Percentiles rank a stretch among this genome's conserved stretches.
Evolutionary conservation across 2,329 filamentous ascomycete species (phyloP).

Genomic region (Colletotrichum cuscutae): DNA sequence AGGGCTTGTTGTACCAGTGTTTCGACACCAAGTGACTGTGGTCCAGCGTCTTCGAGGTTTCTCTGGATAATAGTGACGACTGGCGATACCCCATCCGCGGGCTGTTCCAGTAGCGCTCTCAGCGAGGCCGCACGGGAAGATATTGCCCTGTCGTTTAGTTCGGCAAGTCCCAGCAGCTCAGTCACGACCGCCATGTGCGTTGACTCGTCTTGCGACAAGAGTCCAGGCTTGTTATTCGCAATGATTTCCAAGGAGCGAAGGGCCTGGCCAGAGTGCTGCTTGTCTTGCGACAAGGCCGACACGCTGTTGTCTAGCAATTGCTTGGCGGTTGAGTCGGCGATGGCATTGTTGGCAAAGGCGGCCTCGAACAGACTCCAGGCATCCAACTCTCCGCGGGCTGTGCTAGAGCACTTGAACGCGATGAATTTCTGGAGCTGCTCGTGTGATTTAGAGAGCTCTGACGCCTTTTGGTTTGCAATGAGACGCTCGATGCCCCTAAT

Average conservation of each 20-base stretch:
- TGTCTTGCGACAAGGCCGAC: slow-evolving; percentile 42
- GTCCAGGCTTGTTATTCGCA: slow-evolving; percentile 53
- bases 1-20: slow-evolving; percentile 63
- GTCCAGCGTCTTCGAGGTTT: slow-evolving; percentile 61
- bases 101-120: slow-evolving; percentile 57
- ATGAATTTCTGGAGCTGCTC: slow-evolving; percentile 60
- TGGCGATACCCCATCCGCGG: slow-evolving; percentile 53
- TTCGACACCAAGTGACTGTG: slow-evolving; percentile 62
- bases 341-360: slow-evolving; percentile 53
- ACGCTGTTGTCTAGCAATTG: slow-evolving; percentile 49
- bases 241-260: slow-evolving; percentile 61
- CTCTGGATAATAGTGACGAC: slow-evolving; percentile 63
- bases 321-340: slow-evolving; percentile 48
- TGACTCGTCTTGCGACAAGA: slow-evolving; percentile 56
- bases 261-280: slow-evolving; percentile 41
- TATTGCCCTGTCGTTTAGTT: slow-evolving; percentile 53
- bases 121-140: slow-evolving; percentile 55
- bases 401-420: slow-evolving; percentile 10
- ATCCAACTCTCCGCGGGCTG: slow-evolving; percentile 31
- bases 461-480: slow-evolving; percentile 55
- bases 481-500: slow-evolving; percentile 54
- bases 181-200: slow-evolving; percentile 62
- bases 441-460: slow-evolving; percentile 50
- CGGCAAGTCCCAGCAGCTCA: slow-evolving; percentile 63
- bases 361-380: slow-evolving; percentile 60